These are phyloP conservation scores for Eucalyptus curtisii DNA, from an alignment of 345 rosid species.

Conservation along the genomic window DNA sequence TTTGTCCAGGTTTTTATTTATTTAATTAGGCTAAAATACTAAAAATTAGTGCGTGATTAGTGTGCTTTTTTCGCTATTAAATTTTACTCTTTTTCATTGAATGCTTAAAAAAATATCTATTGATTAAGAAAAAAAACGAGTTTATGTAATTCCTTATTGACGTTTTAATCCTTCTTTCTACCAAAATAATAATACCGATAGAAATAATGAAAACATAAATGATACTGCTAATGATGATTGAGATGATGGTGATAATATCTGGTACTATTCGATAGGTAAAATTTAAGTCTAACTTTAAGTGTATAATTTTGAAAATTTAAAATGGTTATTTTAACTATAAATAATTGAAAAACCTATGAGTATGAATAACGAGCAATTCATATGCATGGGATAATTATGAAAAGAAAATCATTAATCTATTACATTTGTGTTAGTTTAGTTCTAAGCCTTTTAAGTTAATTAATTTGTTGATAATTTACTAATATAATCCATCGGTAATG, in stretches of 20 bases:
- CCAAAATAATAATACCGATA: neutral
- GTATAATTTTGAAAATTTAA: neutral
- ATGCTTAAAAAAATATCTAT: neutral
- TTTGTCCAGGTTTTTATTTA: neutral
- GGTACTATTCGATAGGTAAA: neutral
- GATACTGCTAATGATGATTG: neutral
- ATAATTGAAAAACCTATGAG: neutral
- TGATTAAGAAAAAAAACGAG: too few species aligned
- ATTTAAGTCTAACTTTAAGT: neutral
- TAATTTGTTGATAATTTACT: too few species aligned
- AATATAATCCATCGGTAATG: too few species aligned
- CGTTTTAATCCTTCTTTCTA: neutral
- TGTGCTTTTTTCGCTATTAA: neutral
- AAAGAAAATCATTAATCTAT: accelerated
- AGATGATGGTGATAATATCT: neutral
- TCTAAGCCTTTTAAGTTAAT: neutral
- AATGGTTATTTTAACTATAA: neutral
- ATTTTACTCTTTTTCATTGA: neutral
- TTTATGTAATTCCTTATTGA: neutral
- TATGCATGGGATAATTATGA: neutral
- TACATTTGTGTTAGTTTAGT: too few species aligned
- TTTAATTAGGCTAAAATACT: neutral
- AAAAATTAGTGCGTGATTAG: neutral
- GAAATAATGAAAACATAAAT: neutral
- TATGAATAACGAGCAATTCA: neutral